phyloP scores from a whole-genome alignment of 345 rosid species.

The Nasturtium officinale region DNA sequence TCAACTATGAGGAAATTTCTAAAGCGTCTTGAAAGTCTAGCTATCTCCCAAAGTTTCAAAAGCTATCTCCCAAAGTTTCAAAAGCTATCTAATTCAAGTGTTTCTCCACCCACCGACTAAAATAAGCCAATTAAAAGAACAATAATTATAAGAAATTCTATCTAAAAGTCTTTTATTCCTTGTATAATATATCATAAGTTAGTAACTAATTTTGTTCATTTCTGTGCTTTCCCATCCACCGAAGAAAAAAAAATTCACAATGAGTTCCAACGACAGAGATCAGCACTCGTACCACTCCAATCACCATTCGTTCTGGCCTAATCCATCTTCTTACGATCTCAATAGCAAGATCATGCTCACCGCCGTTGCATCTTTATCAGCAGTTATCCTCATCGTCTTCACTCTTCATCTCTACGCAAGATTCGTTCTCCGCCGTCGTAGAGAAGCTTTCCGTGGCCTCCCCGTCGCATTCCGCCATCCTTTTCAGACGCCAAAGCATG shows the following conservation, averaged over 20 bases:
- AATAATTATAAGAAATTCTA: not conserved
- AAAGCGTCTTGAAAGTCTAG: conserved; percentile 8
- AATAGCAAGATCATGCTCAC: conserved; percentile 42
- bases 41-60: not conserved
- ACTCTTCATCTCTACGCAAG: conserved; percentile 42
- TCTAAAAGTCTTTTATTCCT: not conserved
- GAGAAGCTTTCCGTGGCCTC: conserved; percentile 36
- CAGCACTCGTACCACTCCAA: not conserved
- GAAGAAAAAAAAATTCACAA: conserved; percentile 26
- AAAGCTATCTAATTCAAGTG: not conserved
- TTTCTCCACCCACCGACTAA: conserved; percentile 34
- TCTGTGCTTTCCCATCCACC: conserved; percentile 7
- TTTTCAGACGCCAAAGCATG: conserved; percentile 51
- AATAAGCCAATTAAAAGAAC: conserved; percentile 9
- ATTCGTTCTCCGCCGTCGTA: conserved; percentile 38
- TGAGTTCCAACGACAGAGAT: conserved; percentile 39
- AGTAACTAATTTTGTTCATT: conserved; percentile 12
- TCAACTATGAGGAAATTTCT: conserved; percentile 30
- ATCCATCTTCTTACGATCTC: conserved; percentile 21
- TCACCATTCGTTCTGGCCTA: conserved; percentile 33
- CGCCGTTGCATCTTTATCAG: conserved; percentile 34
- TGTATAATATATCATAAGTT: conserved; percentile 29
- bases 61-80: not conserved
- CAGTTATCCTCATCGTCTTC: conserved; percentile 36
- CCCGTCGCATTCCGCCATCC: conserved; percentile 31